Conservation (phyloP, 768 basidiomycete genomes). For the Hygrocybe punicea region DNA sequence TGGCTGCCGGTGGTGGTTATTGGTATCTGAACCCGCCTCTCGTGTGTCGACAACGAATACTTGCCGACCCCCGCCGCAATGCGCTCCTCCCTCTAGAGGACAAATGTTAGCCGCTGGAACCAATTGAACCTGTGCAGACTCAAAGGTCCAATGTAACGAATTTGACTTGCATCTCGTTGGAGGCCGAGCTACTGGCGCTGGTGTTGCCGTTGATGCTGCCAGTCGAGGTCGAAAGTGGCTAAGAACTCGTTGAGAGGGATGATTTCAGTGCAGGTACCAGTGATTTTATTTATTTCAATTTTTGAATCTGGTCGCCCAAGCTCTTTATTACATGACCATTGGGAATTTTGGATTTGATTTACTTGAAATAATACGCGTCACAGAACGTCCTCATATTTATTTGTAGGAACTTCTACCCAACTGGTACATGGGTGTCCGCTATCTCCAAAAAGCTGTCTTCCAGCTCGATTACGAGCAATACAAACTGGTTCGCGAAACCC, state of each 20-base stretch:
- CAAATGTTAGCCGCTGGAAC: slow-evolving; percentile 61
- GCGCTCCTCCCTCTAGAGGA: slow-evolving; percentile 71
- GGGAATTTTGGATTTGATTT: background rate
- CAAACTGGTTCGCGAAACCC: too few relatives aligned
- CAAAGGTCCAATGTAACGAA: slow-evolving; percentile 38
- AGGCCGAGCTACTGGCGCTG: too few relatives aligned
- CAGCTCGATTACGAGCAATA: too few relatives aligned
- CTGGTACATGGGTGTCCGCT: too few relatives aligned
- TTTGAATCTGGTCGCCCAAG: background rate
- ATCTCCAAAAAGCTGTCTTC: too few relatives aligned
- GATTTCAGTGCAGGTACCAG: slow-evolving; percentile 87
- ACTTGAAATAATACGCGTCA: too few relatives aligned
- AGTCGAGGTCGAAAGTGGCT: slow-evolving; percentile 87
- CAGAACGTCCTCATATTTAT: too few relatives aligned
- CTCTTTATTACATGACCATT: background rate
- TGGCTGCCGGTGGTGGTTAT: slow-evolving; percentile 59
- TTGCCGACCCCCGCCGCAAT: slow-evolving; percentile 69
- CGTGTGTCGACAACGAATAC: slow-evolving; percentile 60
- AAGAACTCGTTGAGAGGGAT: slow-evolving; percentile 90
- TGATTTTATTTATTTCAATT: background rate
- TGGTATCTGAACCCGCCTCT: slow-evolving; percentile 71
- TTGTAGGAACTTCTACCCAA: too few relatives aligned
- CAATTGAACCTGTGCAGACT: slow-evolving; percentile 35
- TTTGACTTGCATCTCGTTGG: slow-evolving; percentile 86
- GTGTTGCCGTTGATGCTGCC: slow-evolving; percentile 95